Evolutionary conservation across 306 rosid species (phyloP), one percentile per base, ranked within the genome.

Genomic region (Delonix regia): DNA sequence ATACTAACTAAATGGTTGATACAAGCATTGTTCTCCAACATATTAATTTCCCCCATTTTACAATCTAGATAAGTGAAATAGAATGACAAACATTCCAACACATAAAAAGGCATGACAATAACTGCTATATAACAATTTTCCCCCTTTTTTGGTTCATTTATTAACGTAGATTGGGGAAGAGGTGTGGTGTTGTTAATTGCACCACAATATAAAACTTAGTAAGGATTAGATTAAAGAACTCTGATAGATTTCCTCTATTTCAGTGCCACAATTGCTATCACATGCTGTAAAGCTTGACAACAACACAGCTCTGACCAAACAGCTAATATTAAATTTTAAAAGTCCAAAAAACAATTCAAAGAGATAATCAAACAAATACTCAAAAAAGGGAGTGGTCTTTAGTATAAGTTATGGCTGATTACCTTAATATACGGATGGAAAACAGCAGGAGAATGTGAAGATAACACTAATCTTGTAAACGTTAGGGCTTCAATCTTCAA

Each of bases 341-440:
- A 27, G 48, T n/a, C 48, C 22, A 75, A 18, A 79, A 72, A 57
- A 57, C 69, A 41, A 65, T 4, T 65, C 30, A 21, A 47, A 66
- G 66, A 52, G 67, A 65, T 60, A 73, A 82, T 42, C 36, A 53
- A 71, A 61, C 64, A 66, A 39, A 33, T 22, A 55, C 12, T n/a
- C 25, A 44, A 27, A 41, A 42, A 59, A 59, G 19, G 67, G 2
- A 53, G 52, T 0, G 6, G 16, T 38, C 52, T 44, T 24, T 18
- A 38, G n/a, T 22, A 38, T 9, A 19, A 48, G 25, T 64, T 48
- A 45, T 28, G 68, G 62, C 19, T 71, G 28, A 69, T 64, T 81
- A 93, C 99, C 97, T 96, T 88, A 73, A 96, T 92, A 73, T 93
- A 85, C 66, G 97, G 96, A 79, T 96, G 99, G 82, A 96, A 96